phyloP scores from a whole-genome alignment of 768 basidiomycete species.

The Lactifluus subvellereus region DNA sequence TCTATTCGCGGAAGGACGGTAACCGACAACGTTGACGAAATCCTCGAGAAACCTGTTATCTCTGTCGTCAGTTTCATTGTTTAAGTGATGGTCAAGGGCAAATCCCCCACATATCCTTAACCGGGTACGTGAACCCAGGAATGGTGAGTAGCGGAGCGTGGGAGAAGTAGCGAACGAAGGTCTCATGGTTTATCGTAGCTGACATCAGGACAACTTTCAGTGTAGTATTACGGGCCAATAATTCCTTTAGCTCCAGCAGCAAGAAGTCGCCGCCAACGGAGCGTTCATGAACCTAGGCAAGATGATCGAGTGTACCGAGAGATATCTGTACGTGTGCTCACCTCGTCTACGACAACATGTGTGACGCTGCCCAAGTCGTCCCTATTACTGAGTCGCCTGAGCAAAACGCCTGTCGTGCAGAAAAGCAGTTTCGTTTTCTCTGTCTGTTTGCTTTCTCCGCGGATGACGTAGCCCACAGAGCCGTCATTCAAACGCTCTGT shows the following conservation, averaged over 20 bases:
- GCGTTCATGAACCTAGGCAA: conserved; percentile 76
- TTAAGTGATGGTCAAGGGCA: background rate
- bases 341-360: conserved; percentile 90
- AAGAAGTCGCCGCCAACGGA: conserved; percentile 89
- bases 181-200: conserved; percentile 88
- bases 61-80: background rate
- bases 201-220: conserved; percentile 89
- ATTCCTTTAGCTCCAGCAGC: conserved; percentile 73
- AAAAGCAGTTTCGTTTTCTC: conserved; percentile 73
- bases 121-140: conserved; percentile 75
- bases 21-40: conserved; percentile 12
- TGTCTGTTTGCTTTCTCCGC: conserved; percentile 72
- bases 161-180: conserved; percentile 77
- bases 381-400: conserved; percentile 69
- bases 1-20: conserved; percentile 10
- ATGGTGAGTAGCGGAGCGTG: conserved; percentile 78
- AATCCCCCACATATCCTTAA: conserved; percentile 57
- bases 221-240: conserved; percentile 54
- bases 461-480: conserved; percentile 82
- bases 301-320: background rate
- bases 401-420: conserved; percentile 91
- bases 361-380: conserved; percentile 66
- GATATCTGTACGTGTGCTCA: conserved; percentile 29
- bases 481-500: conserved; percentile 71
- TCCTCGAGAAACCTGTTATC: conserved; percentile 23